Evolutionary conservation across 768 basidiomycete genomes (phyloP).

Genomic region (Collybiopsis luxurians): DNA sequence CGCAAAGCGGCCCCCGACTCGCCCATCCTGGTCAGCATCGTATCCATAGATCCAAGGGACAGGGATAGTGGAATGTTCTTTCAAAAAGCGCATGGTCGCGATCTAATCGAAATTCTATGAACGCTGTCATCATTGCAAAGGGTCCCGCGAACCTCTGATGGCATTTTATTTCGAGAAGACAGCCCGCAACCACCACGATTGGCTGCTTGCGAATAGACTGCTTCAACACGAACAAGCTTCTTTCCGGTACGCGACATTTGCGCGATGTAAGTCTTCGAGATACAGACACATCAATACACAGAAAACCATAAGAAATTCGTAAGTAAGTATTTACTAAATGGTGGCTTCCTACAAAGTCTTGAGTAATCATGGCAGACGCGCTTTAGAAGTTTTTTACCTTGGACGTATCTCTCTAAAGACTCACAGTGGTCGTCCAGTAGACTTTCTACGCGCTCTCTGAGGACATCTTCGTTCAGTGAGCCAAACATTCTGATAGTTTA

Average conservation of each 20-base stretch:
- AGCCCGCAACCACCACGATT: background rate
- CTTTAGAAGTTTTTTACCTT: background rate
- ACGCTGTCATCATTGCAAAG: background rate
- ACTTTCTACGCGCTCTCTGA: background rate
- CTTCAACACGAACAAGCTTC: slow-evolving; percentile 4
- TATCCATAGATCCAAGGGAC: slow-evolving; percentile 9
- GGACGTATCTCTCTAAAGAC: background rate
- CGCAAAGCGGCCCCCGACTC: slow-evolving; percentile 12
- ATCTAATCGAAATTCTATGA: slow-evolving; percentile 3
- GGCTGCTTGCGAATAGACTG: background rate
- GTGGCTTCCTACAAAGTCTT: background rate
- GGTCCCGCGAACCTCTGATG: slow-evolving; percentile 3
- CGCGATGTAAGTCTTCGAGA: slow-evolving; percentile 2
- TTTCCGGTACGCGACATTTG: slow-evolving; percentile 1
- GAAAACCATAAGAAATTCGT: background rate
- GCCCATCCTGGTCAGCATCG: slow-evolving; percentile 7
- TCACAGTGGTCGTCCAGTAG: background rate
- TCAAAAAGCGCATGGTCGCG: slow-evolving; percentile 11
- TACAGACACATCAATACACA: background rate
- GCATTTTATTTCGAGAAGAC: slow-evolving; percentile 1
- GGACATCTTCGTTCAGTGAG: background rate
- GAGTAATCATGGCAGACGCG: background rate
- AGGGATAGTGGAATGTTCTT: slow-evolving; percentile 8
- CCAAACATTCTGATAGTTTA: background rate
- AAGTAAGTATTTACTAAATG: background rate